A percentile compares a stretch with the other conserved stretches of the same genome.
These are phyloP conservation scores for Hypoxylon sp. DNA, from an alignment of 2,329 filamentous ascomycete species.

Conservation along the genomic window DNA sequence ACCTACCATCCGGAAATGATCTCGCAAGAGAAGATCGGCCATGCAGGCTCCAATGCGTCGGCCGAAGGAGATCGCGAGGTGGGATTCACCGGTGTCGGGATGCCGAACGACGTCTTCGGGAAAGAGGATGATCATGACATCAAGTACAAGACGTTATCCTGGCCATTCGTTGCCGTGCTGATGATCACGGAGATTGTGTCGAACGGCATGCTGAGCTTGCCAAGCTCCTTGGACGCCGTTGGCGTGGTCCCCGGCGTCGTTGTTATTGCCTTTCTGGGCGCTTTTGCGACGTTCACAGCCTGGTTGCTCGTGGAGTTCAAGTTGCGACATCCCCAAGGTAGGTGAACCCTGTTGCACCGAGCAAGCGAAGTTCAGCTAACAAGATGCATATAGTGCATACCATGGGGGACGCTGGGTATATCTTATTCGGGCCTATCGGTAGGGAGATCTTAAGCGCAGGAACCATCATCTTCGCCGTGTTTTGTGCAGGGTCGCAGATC, in stretches of 20 bases:
- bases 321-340: conserved; percentile 65
- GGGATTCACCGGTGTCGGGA: conserved; percentile 32
- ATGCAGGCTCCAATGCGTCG: background rate
- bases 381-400: conserved; percentile 62
- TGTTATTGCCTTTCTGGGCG: conserved; percentile 65
- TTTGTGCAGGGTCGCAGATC: conserved; percentile 65
- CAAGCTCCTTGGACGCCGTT: conserved; percentile 66
- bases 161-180: conserved; percentile 66
- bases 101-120: conserved; percentile 60
- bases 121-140: conserved; percentile 57
- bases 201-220: conserved; percentile 68
- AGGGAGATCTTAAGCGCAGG: conserved; percentile 65
- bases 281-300: conserved; percentile 66
- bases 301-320: conserved; percentile 68
- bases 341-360: conserved; percentile 48
- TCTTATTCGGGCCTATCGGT: conserved; percentile 68
- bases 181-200: conserved; percentile 71
- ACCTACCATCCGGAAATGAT: conserved; percentile 20
- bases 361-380: conserved; percentile 29
- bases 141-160: conserved; percentile 68
- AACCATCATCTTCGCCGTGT: conserved; percentile 67
- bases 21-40: conserved; percentile 24
- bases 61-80: conserved; percentile 21
- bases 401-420: conserved; percentile 69
- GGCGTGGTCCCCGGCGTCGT: conserved; percentile 68